A percentile compares a stretch with the other conserved stretches of the same genome.
Evolutionary conservation across 768 basidiomycete species (phyloP).

Genomic region (Podaxis sp.): DNA sequence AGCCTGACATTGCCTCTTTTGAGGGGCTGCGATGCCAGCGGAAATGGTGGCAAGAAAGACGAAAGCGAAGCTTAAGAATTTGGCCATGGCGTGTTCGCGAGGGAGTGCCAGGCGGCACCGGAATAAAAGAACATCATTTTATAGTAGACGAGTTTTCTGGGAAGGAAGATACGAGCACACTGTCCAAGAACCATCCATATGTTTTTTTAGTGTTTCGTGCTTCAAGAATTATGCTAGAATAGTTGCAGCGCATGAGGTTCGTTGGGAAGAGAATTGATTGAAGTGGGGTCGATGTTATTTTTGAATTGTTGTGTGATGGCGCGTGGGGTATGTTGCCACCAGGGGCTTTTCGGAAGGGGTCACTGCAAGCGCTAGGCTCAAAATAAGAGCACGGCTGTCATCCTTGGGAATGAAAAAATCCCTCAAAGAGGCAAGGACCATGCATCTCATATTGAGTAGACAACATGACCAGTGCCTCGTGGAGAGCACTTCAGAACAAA

Average conservation of each 20-base stretch:
- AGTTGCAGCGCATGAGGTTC: neutral
- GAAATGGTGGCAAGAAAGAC: conserved; percentile 11
- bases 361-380: neutral
- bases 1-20: conserved; percentile 13
- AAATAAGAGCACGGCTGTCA: too few species aligned
- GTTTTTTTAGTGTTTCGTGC: neutral
- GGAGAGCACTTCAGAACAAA: neutral
- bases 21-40: neutral
- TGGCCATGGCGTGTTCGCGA: neutral
- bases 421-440: too few species aligned
- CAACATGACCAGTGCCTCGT: too few species aligned
- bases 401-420: too few species aligned
- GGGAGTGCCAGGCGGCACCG: neutral
- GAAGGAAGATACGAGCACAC: neutral
- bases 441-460: too few species aligned
- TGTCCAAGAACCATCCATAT: neutral
- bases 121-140: neutral
- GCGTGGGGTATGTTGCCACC: neutral
- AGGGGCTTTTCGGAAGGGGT: neutral
- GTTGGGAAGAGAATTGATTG: neutral
- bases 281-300: neutral
- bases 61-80: neutral
- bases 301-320: neutral
- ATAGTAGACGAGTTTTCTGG: neutral
- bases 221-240: neutral